Evolutionary conservation across 2,329 filamentous ascomycete species (phyloP).

Genomic region (Ilyonectria mors-panacis): DNA sequence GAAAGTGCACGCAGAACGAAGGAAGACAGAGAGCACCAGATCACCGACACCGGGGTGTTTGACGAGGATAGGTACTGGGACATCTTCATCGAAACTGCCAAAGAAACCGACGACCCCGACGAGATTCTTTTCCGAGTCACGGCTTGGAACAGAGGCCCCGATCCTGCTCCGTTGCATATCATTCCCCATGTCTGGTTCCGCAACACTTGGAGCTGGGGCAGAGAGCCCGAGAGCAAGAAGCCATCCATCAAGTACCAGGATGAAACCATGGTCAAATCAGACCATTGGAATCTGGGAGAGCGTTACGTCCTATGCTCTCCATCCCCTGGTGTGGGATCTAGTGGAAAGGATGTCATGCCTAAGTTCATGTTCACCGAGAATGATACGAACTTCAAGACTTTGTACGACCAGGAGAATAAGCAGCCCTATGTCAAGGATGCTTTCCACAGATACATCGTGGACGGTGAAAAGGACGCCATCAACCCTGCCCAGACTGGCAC

Average conservation of each 20-base stretch:
- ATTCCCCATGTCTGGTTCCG: constrained; percentile 96
- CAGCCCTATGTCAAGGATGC: constrained; percentile 94
- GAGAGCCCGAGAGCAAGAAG: constrained; percentile 81
- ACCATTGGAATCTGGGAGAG: constrained; percentile 84
- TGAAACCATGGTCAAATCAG: constrained; percentile 80
- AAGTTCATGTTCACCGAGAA: constrained; percentile 94
- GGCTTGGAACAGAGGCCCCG: constrained; percentile 94
- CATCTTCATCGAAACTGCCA: constrained; percentile 96
- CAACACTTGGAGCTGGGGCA: constrained; percentile 97
- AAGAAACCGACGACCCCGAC: constrained; percentile 92
- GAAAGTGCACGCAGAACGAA: constrained; percentile 86
- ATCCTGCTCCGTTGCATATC: constrained; percentile 92
- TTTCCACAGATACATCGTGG: constrained; percentile 90
- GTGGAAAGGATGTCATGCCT: constrained; percentile 87
- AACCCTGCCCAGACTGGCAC: constrained; percentile 88
- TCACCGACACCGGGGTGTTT: constrained; percentile 90
- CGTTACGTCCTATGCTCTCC: constrained; percentile 89
- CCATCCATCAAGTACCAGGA: constrained; percentile 80
- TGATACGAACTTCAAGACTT: constrained; percentile 85
- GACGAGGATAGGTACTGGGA: constrained; percentile 95
- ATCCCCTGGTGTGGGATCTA: constrained; percentile 86
- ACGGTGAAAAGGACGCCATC: constrained; percentile 83
- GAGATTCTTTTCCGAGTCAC: constrained; percentile 95
- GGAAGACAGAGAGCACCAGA: constrained; percentile 89
- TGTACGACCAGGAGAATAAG: constrained; percentile 85